phyloP scores from a whole-genome alignment of 2,329 filamentous ascomycete genomes.

The Cladosporium sp. region DNA sequence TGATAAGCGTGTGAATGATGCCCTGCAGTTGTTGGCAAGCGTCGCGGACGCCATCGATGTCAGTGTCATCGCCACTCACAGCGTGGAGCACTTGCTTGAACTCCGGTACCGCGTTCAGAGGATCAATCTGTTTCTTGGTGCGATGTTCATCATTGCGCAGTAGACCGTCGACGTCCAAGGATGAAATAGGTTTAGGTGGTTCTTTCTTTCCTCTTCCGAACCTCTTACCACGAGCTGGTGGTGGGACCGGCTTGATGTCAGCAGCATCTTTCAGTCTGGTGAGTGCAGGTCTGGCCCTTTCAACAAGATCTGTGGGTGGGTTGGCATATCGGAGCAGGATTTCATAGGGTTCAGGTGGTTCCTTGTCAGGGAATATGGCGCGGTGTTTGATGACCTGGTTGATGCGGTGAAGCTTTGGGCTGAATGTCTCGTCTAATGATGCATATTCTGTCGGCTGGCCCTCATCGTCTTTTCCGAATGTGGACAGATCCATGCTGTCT shows the following conservation, averaged over 20 bases:
- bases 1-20: conserved; percentile 67
- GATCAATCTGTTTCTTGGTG: conserved; percentile 53
- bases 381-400: conserved; percentile 80
- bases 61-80: conserved; percentile 45
- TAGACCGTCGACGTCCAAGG: conserved; percentile 78
- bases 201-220: conserved; percentile 50
- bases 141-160: conserved; percentile 52
- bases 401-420: conserved; percentile 81
- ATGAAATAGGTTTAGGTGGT: conserved; percentile 76
- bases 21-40: conserved; percentile 69
- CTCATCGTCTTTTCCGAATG: conserved; percentile 67
- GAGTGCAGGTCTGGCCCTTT: conserved; percentile 55
- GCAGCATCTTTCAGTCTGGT: conserved; percentile 63
- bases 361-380: conserved; percentile 66
- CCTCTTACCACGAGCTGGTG: conserved; percentile 51
- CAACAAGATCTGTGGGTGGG: conserved; percentile 64
- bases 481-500: conserved; percentile 83
- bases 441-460: conserved; percentile 66
- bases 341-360: conserved; percentile 58
- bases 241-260: conserved; percentile 68
- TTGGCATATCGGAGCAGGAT: conserved; percentile 68
- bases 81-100: conserved; percentile 74
- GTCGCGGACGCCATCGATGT: conserved; percentile 59
- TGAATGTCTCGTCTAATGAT: conserved; percentile 75
- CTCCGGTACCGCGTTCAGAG: conserved; percentile 78